phyloP scores from a whole-genome alignment of 2,329 filamentous ascomycete genomes.

The Trichoderma guizhouense region DNA sequence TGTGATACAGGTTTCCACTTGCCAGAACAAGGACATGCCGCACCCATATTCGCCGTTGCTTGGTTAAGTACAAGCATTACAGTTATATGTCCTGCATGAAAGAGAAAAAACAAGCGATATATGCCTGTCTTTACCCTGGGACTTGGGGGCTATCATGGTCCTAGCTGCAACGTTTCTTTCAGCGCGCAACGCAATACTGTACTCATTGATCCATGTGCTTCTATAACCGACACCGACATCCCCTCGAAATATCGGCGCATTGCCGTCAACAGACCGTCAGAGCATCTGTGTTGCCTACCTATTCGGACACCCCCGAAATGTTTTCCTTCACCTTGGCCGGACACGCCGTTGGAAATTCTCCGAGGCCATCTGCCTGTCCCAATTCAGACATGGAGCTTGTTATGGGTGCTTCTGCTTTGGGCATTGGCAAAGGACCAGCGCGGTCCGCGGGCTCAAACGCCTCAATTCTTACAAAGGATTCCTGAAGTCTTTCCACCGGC shows the following conservation, averaged over 20 bases:
- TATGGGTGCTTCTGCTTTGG: neutral
- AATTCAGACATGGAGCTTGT: neutral
- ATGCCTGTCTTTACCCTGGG: neutral
- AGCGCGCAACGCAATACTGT: neutral
- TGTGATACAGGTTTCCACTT: neutral
- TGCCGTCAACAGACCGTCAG: neutral
- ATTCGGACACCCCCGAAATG: slow-evolving; percentile 9
- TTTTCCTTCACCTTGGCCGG: neutral
- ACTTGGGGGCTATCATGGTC: neutral
- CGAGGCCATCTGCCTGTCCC: neutral
- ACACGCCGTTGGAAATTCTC: neutral
- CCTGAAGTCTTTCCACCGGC: neutral
- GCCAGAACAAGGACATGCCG: neutral
- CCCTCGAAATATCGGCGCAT: neutral
- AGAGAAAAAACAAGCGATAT: neutral
- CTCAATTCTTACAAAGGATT: neutral
- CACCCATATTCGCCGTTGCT: neutral
- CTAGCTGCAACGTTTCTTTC: neutral
- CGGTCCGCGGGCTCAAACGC: neutral
- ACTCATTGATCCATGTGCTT: neutral
- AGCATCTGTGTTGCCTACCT: neutral
- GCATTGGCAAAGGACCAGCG: neutral
- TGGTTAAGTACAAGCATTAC: neutral
- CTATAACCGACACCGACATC: neutral
- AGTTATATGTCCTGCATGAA: neutral